Evolutionary conservation across 257 asterid genomes (phyloP), one percentile per base, ranked within the genome.

Genomic region (Coffea eugenioides): DNA sequence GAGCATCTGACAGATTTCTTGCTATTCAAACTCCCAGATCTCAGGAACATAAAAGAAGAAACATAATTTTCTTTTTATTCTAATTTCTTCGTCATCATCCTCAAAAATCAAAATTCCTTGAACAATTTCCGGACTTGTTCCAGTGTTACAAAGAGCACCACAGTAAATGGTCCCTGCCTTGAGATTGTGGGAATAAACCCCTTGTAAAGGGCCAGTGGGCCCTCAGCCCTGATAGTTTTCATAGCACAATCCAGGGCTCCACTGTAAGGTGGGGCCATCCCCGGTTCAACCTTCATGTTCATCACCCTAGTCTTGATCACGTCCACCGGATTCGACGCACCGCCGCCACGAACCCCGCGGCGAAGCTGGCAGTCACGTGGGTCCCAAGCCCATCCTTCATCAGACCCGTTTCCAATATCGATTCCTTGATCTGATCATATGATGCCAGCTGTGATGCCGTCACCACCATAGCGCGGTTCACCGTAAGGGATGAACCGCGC

Each of bases 281-380:
- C 97, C 0, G 90, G 71, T 87, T 87, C 97, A 56, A 94, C 97
- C 85, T 88, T 92, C 98, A 94, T 94, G 80, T 88, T 94, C 97
- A 94, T 94, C 88, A 92, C 97, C 43, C 98, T 80, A 54, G 98
- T 94, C 82, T 94, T 94, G 39, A 94, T 90, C 83, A 94, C 98
- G 72, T 94, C 97, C 46, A 94, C 97, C 27, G 98, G 98, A 48
- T 94, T 94, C 23, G 98, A 90, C 1, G 85, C 97, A 94, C 92
- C 18, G 98, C 85, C n/a, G 97, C 98, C 84, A 94, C 97, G n/a
- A 94, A 91, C 43, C 98, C 97, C 2, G 98, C 98, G 1, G 96
- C 93, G 80, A 94, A 92, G 83, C 98, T 94, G 64, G 98, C 94
- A 27, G 94, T 88, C 21, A 92, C 97, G 83, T 94, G 98, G 13